Base-by-base conservation (phyloP, 108 stramenopile species). In the Cyclotella sp. region DNA sequence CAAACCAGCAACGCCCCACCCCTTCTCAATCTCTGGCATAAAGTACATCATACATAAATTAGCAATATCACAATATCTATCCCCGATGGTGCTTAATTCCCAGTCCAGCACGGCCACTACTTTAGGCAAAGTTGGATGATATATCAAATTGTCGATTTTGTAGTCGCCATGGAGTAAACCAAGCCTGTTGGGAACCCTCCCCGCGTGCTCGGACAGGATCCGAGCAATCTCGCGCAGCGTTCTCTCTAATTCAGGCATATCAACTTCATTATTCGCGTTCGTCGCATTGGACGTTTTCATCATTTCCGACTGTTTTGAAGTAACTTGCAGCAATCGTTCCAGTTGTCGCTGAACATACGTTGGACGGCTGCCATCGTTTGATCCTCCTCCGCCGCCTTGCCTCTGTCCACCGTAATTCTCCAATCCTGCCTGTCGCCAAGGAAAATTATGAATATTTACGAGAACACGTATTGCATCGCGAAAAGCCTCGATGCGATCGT, bases 41-140 rank as follows among this genome's bases (percentile, higher is more conserved):
- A 85, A 87, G 61, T 95, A 96, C 87, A 95, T 89, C 90, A 97
- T 90, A 70, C 85, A 86, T 27, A 98, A 83, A 83, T 97, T 98
- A 7, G 97, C 98, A 40, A 98, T 57, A 78, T 99, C 98, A 43
- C 96, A 95, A 22, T 90, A 83, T 0, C 91, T 81, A 84, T 99
- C 94, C 14, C 98, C 97, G 26, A 98, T 81, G 11, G 97, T 98
- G 53, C 83, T 86, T 26, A 99, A 84, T 72, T 99, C 98, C 98
- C 98, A 99, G 81, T 99, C 98, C 29, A 99, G 75, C 7, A 99
- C 92, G 4, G 97, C 98, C 70, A 98, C 84, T 15, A 96, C 92
- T 39, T 84, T 83, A 0, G 97, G 93, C 75, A 93, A 89, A 1
- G 89, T 87, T 0, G 95, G 94, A 85, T 97, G 96, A 72, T 93